Conservation (phyloP, 257 asterid genomes). For the Cruciata laevipes region DNA sequence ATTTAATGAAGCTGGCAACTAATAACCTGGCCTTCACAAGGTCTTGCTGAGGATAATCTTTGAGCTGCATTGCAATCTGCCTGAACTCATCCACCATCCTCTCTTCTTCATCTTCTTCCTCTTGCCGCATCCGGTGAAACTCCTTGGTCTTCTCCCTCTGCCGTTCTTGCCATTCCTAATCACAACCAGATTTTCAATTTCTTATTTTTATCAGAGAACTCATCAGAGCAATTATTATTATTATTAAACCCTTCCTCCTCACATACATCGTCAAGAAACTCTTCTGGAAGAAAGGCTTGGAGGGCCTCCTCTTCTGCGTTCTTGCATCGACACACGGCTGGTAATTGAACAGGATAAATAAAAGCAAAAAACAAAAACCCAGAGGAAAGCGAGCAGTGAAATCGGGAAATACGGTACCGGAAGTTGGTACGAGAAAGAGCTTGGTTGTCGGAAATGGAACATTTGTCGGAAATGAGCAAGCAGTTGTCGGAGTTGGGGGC, state of each 20-base stretch:
- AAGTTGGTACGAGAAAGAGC: conserved; percentile 11
- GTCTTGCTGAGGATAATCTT: conserved; percentile 68
- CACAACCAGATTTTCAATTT: neutral
- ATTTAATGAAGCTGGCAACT: conserved; percentile 74
- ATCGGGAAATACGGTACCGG: conserved; percentile 13
- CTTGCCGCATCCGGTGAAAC: conserved; percentile 44
- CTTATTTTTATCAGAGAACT: neutral
- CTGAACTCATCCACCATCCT: conserved; percentile 76
- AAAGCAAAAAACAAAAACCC: neutral
- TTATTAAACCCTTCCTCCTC: neutral
- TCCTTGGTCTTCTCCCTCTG: conserved; percentile 93
- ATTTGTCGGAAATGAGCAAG: conserved; percentile 19
- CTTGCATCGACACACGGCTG: conserved; percentile 50
- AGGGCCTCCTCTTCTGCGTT: conserved; percentile 48
- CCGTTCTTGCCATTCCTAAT: conserved; percentile 93
- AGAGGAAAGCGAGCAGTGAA: neutral
- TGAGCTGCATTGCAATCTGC: conserved; percentile 53
- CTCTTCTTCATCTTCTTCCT: conserved; percentile 85
- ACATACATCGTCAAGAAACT: conserved; percentile 78
- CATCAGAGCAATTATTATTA: neutral
- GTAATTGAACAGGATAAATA: neutral
- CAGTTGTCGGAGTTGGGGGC: conserved; percentile 8
- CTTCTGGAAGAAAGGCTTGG: conserved; percentile 72
- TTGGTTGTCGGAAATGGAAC: conserved; percentile 27
- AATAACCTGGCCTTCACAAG: conserved; percentile 70